Conservation (phyloP, 148 eudicot genomes). For the Polygonum aviculare region DNA sequence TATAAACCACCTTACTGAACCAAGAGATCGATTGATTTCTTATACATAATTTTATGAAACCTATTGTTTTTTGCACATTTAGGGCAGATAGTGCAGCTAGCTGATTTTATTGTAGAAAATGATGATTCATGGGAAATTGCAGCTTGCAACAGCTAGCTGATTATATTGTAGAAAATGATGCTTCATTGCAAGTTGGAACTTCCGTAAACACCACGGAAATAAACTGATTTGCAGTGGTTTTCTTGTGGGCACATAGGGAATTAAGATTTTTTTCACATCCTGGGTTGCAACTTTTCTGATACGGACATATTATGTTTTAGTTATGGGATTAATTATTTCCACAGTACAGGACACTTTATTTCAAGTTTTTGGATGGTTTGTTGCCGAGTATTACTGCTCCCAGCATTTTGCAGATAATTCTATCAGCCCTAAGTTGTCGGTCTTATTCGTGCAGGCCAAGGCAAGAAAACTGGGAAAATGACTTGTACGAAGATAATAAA, state of each 20-base stretch:
- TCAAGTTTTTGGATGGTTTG: not conserved
- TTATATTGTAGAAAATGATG: too few relatives aligned
- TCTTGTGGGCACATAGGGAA: not conserved
- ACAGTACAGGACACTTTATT: not conserved
- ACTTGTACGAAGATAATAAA: slow-evolving; percentile 38
- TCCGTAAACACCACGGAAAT: not conserved
- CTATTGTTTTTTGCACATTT: not conserved
- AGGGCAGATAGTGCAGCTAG: not conserved
- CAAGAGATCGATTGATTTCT: not conserved
- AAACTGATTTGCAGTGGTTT: not conserved
- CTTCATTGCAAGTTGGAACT: too few relatives aligned
- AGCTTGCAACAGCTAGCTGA: too few relatives aligned
- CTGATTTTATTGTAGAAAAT: too few relatives aligned
- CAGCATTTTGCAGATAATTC: not conserved
- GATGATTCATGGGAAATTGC: too few relatives aligned
- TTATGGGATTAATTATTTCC: not conserved
- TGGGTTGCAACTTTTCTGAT: not conserved
- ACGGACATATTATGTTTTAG: not conserved
- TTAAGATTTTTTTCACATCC: too few relatives aligned
- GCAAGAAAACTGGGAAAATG: slow-evolving; percentile 92
- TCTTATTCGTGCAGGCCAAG: slow-evolving; percentile 54
- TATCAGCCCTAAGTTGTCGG: not conserved
- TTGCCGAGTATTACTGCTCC: not conserved
- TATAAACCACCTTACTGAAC: not conserved
- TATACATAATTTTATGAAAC: not conserved